These are phyloP conservation scores for Russula vinacea DNA, from an alignment of 768 basidiomycete species.

Conservation along the genomic window DNA sequence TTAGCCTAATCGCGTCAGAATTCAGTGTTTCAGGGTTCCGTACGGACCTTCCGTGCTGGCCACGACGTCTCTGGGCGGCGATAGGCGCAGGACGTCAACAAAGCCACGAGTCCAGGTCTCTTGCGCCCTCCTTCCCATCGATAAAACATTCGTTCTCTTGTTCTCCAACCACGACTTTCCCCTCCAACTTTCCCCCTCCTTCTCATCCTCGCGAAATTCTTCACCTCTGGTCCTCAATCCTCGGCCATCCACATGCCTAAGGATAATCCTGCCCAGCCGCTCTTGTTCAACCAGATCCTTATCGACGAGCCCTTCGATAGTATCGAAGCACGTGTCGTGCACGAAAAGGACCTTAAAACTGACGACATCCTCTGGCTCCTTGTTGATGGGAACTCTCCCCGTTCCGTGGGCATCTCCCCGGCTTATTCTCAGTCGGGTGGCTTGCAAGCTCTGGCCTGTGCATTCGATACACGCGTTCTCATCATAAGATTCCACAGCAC, in stretches of 20 bases:
- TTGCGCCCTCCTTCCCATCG: background rate
- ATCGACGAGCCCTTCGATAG: conserved; percentile 32
- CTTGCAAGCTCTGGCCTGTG: conserved; percentile 48
- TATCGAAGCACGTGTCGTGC: conserved; percentile 30
- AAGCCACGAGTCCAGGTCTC: background rate
- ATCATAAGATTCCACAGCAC: conserved; percentile 31
- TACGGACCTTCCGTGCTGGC: background rate
- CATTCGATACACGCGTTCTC: conserved; percentile 36
- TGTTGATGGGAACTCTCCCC: conserved; percentile 29
- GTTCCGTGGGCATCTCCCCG: conserved; percentile 48
- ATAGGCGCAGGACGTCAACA: background rate
- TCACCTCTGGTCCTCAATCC: background rate
- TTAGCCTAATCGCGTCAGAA: background rate
- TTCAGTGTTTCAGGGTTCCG: background rate
- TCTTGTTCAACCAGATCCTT: conserved; percentile 30
- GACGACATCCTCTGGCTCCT: conserved; percentile 29
- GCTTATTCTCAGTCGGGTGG: conserved; percentile 45
- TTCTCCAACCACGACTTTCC: background rate
- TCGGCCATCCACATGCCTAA: conserved; percentile 1
- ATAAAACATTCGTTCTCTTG: conserved; percentile 1
- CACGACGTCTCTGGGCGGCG: background rate
- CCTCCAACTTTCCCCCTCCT: background rate
- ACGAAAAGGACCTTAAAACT: conserved; percentile 31
- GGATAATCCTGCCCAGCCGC: background rate
- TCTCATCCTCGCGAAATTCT: background rate